Conservation (phyloP, 495 filamentous ascomycete genomes). For the Aspergillus biplanus region DNA sequence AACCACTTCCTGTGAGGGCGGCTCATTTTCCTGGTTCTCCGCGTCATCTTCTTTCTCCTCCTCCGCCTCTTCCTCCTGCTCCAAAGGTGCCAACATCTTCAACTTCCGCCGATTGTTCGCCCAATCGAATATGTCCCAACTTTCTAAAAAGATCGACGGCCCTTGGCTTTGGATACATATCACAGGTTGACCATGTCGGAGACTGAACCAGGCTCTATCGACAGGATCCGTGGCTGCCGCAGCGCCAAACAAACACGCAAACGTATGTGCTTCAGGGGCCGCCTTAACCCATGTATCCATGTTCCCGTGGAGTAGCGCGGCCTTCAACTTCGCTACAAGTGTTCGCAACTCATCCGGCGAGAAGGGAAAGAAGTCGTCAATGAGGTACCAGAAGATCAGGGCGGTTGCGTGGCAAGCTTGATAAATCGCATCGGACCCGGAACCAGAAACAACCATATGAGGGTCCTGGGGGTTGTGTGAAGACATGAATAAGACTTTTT, state of each 20-base stretch:
- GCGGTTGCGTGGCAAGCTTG: slow-evolving; percentile 2
- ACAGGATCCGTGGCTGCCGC: neutral
- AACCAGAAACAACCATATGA: neutral
- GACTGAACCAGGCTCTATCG: slow-evolving; percentile 10
- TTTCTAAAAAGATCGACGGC: neutral
- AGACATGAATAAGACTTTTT: neutral
- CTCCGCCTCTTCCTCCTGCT: too few species aligned
- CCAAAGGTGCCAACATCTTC: too few species aligned
- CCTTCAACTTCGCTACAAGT: slow-evolving; percentile 1
- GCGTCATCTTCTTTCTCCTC: too few species aligned
- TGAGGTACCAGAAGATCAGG: slow-evolving; percentile 13
- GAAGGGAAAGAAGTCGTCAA: slow-evolving; percentile 7
- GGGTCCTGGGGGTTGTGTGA: neutral
- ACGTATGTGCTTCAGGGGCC: slow-evolving; percentile 11
- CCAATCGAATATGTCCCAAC: slow-evolving; percentile 14
- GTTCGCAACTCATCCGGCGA: neutral
- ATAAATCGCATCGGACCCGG: neutral
- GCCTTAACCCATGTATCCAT: slow-evolving; percentile 9
- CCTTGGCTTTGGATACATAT: slow-evolving; percentile 10
- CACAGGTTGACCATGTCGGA: slow-evolving; percentile 15
- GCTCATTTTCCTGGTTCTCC: too few species aligned
- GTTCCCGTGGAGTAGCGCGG: neutral
- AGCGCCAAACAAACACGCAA: slow-evolving; percentile 6
- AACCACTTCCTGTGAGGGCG: too few species aligned
- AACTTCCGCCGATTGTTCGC: slow-evolving; percentile 6